Base-by-base conservation (phyloP, 192 early-diverging fungal genomes). In the Haplosporangium gracile region DNA sequence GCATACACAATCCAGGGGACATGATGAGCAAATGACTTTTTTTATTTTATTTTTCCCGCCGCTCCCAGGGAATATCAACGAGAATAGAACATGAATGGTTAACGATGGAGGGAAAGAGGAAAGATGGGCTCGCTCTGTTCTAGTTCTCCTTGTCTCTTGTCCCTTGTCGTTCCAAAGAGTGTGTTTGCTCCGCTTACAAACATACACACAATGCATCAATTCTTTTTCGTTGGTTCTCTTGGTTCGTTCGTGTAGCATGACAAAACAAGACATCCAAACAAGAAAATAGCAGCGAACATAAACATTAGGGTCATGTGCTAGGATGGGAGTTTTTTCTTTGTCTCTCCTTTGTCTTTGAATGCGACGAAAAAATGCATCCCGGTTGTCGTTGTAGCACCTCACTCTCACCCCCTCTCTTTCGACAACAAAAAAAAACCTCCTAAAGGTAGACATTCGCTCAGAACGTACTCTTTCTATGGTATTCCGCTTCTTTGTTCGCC, bases 161-260 rank as follows among this genome's bases (percentile, higher is more conserved):
- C 26, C 26, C 2, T 63, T 63, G 4, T 63, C 26, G n/a, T 63
- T 63, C 47, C 47, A 51, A 2, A 51, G 49, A 18, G 16, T 5
- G 20, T 10, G 43, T 6, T 43, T 43, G 42, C 9, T 43, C 42
- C 57, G 60, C 60, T 65, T 32, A 32, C 60, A 65, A 65, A 32
- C 8, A 65, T 22, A 18, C 20, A 51, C 20, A 51, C 18, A 51
- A 18, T 49, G 47, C 47, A 49, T 49, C 47, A 5, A 49, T 16
- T 16, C 10, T 16, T 16, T n/a, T 60, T 24, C 55, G n/a, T 60
- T 60, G 55, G n/a, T 26, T 60, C 55, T 57, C 26, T 32, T 65
- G 29, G 60, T 63, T 63, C 60, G 60, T 65, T 65, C 60, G 60
- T 65, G 60, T 65, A 65, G 60, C 60, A 65, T 65, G 60, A 65